Evolutionary conservation across 306 rosid species (phyloP), one percentile per base, ranked within the genome.

Genomic region (Nissolia schottii): DNA sequence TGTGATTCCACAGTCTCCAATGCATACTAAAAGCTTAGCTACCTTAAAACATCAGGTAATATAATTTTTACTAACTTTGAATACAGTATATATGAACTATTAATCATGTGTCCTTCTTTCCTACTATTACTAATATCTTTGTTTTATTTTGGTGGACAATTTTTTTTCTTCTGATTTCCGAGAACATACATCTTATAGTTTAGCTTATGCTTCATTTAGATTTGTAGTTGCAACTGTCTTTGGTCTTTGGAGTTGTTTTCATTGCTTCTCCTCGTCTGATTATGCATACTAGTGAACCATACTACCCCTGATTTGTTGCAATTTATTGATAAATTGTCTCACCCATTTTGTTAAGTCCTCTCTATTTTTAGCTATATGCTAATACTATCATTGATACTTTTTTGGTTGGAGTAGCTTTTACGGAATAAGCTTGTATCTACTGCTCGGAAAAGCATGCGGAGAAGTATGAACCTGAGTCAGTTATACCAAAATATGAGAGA

Each of bases 11-110:
- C 98, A 93, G 79, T 93, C 98, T 87, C 98, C 98, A 0, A 93
- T 93, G 98, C 98, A 93, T 80, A 93, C 98, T 3, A 93, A 93
- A 83, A 90, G 96, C 87, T 81, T 93, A 78, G 98, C 97, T 83
- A 90, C 98, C 74, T 92, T 93, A 15, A 93, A 88, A 86, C 96
- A 93, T 76, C 98, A 88, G 89, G 98, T 93, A 75, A 35, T 57
- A 55, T 76, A 60, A 32, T 49, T 57, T 60, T 40, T 46, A 32
- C 56, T 67, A 37, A 41, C 27, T 54, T 60, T 68, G 61, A 29
- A 25, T 25, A 28, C 6, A 28, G 6, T 53, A n/a, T 37, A 50
- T 64, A 29, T 62, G 66, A 61, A 40, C 6, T 16, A 16, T 25
- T 34, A 22, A 53, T 31, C 25, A 11, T 32, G 19, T 24, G 63